Percentiles rank a stretch among this genome's conserved stretches.
Conservation (phyloP, 2,329 filamentous ascomycete genomes). For the Teratosphaeria epicoccoides region DNA sequence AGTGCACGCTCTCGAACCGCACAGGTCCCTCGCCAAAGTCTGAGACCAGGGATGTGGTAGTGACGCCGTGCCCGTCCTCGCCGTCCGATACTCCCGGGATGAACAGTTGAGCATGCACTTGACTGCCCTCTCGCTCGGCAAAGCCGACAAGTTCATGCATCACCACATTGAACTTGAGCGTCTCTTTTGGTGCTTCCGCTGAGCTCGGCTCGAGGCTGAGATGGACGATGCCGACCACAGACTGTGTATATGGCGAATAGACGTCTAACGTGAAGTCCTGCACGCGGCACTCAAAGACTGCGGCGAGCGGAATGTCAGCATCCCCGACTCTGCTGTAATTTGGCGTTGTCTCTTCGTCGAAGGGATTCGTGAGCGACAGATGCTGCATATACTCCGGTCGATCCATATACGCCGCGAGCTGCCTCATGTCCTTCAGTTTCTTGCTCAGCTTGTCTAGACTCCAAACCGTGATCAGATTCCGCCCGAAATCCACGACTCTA, state of each 20-base stretch:
- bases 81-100: conserved; percentile 64
- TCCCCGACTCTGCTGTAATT: conserved; percentile 89
- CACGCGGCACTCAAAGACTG: conserved; percentile 87
- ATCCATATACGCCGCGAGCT: conserved; percentile 93
- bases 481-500: conserved; percentile 81
- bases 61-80: conserved; percentile 74
- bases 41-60: conserved; percentile 86
- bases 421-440: conserved; percentile 82
- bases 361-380: conserved; percentile 84
- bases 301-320: conserved; percentile 79
- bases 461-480: conserved; percentile 81
- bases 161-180: conserved; percentile 94
- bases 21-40: conserved; percentile 90
- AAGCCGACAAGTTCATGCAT: conserved; percentile 96
- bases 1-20: conserved; percentile 94
- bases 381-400: conserved; percentile 91
- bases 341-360: conserved; percentile 81
- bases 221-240: conserved; percentile 81
- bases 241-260: conserved; percentile 81
- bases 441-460: conserved; percentile 85
- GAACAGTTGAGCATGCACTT: conserved; percentile 95
- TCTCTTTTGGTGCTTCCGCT: conserved; percentile 81
- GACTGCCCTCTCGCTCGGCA: conserved; percentile 85
- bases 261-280: conserved; percentile 91
- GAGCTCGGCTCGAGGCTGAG: conserved; percentile 88